These are phyloP conservation scores for Skeletonema potamos DNA, from an alignment of 108 stramenopile genomes.

Conservation along the genomic window DNA sequence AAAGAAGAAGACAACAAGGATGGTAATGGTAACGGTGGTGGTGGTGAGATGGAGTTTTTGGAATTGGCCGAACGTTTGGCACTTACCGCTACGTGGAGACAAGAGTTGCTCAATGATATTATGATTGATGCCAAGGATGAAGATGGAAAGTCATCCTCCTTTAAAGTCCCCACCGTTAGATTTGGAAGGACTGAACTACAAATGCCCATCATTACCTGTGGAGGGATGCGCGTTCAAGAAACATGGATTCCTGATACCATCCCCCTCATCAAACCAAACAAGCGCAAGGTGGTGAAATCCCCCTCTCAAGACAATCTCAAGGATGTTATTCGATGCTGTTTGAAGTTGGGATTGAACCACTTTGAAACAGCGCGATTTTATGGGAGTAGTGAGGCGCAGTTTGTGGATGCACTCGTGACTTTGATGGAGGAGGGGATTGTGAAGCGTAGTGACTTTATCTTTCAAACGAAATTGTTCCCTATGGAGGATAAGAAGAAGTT, in stretches of 20 bases:
- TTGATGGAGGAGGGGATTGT: constrained; percentile 52
- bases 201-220: constrained; percentile 80
- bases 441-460: constrained; percentile 59
- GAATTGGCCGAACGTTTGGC: constrained; percentile 31
- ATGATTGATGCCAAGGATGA: constrained; percentile 1
- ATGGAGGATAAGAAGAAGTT: constrained; percentile 43
- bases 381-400: constrained; percentile 61
- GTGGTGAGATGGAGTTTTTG: constrained; percentile 10
- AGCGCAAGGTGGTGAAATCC: constrained; percentile 37
- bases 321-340: constrained; percentile 41
- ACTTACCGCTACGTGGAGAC: constrained; percentile 36
- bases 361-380: constrained; percentile 81
- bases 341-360: constrained; percentile 72
- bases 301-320: constrained; percentile 51
- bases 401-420: constrained; percentile 43
- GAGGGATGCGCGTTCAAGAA: constrained; percentile 55
- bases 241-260: constrained; percentile 64
- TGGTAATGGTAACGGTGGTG: background rate
- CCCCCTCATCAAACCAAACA: constrained; percentile 40
- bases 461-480: constrained; percentile 72
- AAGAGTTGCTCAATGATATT: constrained; percentile 8
- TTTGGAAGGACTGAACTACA: constrained; percentile 70
- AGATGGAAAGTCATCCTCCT: background rate
- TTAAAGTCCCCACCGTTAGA: constrained; percentile 52
- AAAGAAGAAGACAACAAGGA: background rate